Percentiles rank a stretch among this genome's conserved stretches.
phyloP scores from a whole-genome alignment of 129 eudicot species.

The Pittosporum tobira region DNA sequence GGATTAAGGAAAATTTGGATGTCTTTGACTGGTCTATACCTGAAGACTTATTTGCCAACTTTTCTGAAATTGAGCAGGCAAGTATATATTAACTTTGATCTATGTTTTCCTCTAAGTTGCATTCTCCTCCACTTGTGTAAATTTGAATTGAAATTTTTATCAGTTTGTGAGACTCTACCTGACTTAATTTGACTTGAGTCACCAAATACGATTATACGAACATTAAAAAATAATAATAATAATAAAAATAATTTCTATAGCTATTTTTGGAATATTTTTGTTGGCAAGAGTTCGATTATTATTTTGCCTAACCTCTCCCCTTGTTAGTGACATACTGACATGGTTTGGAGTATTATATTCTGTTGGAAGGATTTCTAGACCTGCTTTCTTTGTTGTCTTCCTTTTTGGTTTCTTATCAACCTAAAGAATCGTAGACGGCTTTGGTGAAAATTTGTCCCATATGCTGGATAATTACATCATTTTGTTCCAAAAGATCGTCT shows the following conservation, averaged over 20 bases:
- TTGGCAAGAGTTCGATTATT: slow-evolving; percentile 11
- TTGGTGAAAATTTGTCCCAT: neutral
- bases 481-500: neutral
- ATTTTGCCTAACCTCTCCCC: slow-evolving; percentile 2
- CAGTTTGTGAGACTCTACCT: too few species aligned
- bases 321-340: neutral
- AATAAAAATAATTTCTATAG: too few species aligned
- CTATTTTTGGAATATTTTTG: neutral
- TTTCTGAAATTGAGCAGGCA: slow-evolving; percentile 67
- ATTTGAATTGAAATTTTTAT: neutral
- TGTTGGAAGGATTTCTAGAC: too few species aligned
- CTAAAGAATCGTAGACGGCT: neutral
- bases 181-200: neutral
- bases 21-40: slow-evolving; percentile 78
- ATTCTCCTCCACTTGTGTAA: neutral
- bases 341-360: too few species aligned
- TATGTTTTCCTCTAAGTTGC: neutral
- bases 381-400: too few species aligned
- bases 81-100: neutral
- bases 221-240: too few species aligned
- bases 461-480: neutral
- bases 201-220: neutral
- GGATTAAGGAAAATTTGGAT: slow-evolving; percentile 57
- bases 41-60: slow-evolving; percentile 43
- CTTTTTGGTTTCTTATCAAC: too few species aligned